phyloP scores from a whole-genome alignment of 768 basidiomycete genomes.

The Candolleomyces efflorescens region DNA sequence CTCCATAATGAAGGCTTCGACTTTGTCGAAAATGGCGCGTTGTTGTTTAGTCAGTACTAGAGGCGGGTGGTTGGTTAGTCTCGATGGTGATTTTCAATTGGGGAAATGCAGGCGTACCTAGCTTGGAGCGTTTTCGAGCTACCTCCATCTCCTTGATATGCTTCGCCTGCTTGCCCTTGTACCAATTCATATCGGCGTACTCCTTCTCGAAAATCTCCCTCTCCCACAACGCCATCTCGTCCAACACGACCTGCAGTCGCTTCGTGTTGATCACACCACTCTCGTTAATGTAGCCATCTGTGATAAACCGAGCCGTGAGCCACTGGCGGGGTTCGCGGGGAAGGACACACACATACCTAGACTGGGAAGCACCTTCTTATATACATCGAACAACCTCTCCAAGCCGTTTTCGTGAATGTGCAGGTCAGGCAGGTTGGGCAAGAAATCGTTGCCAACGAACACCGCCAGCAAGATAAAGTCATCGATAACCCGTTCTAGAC shows the following conservation, averaged over 20 bases:
- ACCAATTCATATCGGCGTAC: conserved; percentile 86
- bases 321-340: background rate
- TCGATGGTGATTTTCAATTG: conserved; percentile 10
- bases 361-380: conserved; percentile 86
- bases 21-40: conserved; percentile 70
- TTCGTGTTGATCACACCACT: conserved; percentile 75
- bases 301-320: too few relatives aligned
- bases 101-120: conserved; percentile 46
- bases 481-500: conserved; percentile 91
- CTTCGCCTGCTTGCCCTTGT: conserved; percentile 87
- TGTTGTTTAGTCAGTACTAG: conserved; percentile 71
- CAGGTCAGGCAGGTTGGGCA: conserved; percentile 92
- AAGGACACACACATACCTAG: conserved; percentile 46
- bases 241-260: conserved; percentile 79
- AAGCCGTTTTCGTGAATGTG: conserved; percentile 98
- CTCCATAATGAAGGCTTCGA: conserved; percentile 70
- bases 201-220: conserved; percentile 89
- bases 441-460: conserved; percentile 96
- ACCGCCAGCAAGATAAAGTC: conserved; percentile 97
- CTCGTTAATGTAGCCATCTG: conserved; percentile 94
- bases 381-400: conserved; percentile 90
- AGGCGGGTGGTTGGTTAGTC: background rate
- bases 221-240: conserved; percentile 89
- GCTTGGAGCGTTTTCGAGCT: conserved; percentile 50
- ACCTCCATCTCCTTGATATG: conserved; percentile 62